Conservation (phyloP, 768 basidiomycete genomes). For the Agaricus bisporus region DNA sequence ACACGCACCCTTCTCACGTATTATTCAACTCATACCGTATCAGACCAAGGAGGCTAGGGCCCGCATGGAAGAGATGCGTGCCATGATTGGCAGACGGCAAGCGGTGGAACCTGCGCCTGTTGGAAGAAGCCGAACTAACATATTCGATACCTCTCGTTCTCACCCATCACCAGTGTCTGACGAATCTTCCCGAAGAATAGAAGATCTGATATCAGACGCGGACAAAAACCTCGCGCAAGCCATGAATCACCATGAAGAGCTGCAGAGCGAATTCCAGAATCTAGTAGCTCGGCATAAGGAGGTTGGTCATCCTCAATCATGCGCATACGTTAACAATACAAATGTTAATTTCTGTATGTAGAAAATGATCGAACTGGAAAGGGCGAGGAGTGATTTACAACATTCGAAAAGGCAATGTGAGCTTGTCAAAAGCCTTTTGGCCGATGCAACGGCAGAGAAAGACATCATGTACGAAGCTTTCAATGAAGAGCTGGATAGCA, state of each 20-base stretch:
- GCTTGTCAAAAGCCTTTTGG: constrained; percentile 69
- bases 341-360: constrained; percentile 18
- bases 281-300: constrained; percentile 50
- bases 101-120: constrained; percentile 41
- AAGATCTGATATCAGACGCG: constrained; percentile 47
- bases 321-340: neutral
- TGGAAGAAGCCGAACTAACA: constrained; percentile 35
- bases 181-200: constrained; percentile 40
- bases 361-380: constrained; percentile 62
- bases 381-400: constrained; percentile 56
- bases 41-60: constrained; percentile 76
- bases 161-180: constrained; percentile 20
- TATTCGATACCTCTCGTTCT: constrained; percentile 26
- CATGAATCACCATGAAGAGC: constrained; percentile 45
- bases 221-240: constrained; percentile 52
- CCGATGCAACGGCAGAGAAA: constrained; percentile 79
- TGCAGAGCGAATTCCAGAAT: constrained; percentile 44
- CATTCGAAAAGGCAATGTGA: constrained; percentile 70
- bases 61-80: constrained; percentile 80
- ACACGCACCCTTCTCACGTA: neutral
- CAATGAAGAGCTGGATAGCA: constrained; percentile 88
- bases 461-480: constrained; percentile 95
- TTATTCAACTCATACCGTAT: neutral
- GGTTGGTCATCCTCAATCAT: constrained; percentile 29
- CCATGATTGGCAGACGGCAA: constrained; percentile 58